phyloP scores from a whole-genome alignment of 2,329 filamentous ascomycete species.

The Exserohilum rostratum region DNA sequence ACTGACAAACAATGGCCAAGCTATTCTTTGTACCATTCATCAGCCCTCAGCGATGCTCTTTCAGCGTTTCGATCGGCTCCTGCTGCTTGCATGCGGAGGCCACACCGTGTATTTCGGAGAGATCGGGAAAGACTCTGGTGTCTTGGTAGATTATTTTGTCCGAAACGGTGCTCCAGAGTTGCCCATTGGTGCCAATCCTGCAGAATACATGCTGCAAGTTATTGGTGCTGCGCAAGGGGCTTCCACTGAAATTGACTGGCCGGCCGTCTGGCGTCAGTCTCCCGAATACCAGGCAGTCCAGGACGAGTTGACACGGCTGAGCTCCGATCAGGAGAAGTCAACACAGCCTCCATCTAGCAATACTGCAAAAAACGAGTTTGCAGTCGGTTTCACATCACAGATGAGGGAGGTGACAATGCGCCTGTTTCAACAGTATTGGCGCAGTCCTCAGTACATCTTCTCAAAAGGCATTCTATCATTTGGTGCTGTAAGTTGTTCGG shows the following conservation, averaged over 20 bases:
- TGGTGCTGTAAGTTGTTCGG: no score
- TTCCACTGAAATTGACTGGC: slow-evolving; percentile 13
- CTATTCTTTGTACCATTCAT: slow-evolving; percentile 91
- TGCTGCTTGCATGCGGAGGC: slow-evolving; percentile 75
- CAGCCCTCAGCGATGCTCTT: slow-evolving; percentile 91
- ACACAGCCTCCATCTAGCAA: no score
- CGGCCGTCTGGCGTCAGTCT: slow-evolving; percentile 15
- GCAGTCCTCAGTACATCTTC: no score
- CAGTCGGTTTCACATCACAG: no score
- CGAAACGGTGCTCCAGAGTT: slow-evolving; percentile 68
- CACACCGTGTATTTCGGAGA: slow-evolving; percentile 79
- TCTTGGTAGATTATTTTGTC: slow-evolving; percentile 74
- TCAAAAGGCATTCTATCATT: no score
- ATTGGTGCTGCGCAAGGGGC: slow-evolving; percentile 24
- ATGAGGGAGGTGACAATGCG: no score
- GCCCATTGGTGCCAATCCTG: slow-evolving; percentile 71
- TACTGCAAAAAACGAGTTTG: no score
- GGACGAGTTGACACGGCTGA: no score
- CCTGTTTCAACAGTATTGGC: no score
- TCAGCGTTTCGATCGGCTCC: slow-evolving; percentile 79
- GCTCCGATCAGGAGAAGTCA: no score
- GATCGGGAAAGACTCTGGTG: slow-evolving; percentile 70
- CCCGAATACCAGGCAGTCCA: slow-evolving; percentile 29
- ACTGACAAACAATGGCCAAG: slow-evolving; percentile 75
- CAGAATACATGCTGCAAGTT: slow-evolving; percentile 74